Evolutionary conservation across 768 basidiomycete genomes (phyloP).

Genomic region (Coprinellus micaceus): DNA sequence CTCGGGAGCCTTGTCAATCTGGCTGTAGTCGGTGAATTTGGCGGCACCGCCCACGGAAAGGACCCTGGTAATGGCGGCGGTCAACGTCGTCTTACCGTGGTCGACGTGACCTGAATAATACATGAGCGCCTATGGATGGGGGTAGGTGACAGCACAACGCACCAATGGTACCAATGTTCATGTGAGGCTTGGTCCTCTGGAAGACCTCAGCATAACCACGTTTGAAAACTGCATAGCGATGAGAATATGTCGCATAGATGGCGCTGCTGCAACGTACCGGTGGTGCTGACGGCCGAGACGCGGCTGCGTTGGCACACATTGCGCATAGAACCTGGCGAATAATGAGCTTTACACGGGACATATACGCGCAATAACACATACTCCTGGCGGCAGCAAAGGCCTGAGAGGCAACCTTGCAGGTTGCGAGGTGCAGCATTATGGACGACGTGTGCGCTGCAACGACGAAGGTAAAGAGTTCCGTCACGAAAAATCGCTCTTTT

Average conservation of each 20-base stretch:
- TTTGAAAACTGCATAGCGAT: constrained; percentile 37
- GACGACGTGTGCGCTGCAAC: constrained; percentile 17
- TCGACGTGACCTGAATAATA: constrained; percentile 76
- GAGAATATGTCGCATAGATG: constrained; percentile 2
- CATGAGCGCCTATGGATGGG: not conserved
- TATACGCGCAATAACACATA: constrained; percentile 20
- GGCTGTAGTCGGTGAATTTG: constrained; percentile 91
- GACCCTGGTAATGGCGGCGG: constrained; percentile 93
- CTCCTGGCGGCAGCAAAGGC: constrained; percentile 44
- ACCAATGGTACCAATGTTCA: constrained; percentile 97
- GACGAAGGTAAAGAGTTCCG: constrained; percentile 11
- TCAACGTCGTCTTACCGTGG: constrained; percentile 97
- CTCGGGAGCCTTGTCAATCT: constrained; percentile 99
- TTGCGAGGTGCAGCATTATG: constrained; percentile 51
- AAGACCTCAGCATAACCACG: constrained; percentile 80
- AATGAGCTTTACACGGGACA: not conserved
- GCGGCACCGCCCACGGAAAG: constrained; percentile 73
- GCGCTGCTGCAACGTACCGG: constrained; percentile 19
- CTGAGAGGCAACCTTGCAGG: constrained; percentile 47
- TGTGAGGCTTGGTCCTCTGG: constrained; percentile 78
- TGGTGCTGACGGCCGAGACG: constrained; percentile 26
- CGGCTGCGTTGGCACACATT: constrained; percentile 36
- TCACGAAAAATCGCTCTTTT: constrained; percentile 24
- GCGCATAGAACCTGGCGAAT: constrained; percentile 30
- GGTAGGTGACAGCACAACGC: constrained; percentile 19